Percentiles rank a stretch among this genome's conserved stretches.
phyloP scores from a whole-genome alignment of 306 rosid species.

The Sphenostylis stenocarpa region DNA sequence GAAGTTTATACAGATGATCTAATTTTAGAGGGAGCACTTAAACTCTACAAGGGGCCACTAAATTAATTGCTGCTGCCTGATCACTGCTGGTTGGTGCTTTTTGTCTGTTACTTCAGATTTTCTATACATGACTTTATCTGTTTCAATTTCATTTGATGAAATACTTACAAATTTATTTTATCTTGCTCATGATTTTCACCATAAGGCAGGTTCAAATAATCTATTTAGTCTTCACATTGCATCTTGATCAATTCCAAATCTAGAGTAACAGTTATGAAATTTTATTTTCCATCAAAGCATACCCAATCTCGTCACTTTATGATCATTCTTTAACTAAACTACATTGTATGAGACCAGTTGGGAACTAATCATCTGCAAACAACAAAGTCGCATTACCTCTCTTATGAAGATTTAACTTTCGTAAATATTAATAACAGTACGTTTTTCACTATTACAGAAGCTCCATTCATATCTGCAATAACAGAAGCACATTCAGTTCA shows the following conservation, averaged over 20 bases:
- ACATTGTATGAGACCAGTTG: not conserved
- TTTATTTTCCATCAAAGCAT: not conserved
- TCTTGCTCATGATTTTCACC: not conserved
- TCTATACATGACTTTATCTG: not conserved
- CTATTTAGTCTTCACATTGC: not conserved
- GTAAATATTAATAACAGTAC: not conserved
- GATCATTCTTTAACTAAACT: not conserved
- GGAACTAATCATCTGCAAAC: not conserved
- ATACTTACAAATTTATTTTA: not conserved
- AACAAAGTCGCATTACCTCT: not conserved
- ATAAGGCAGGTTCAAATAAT: not conserved
- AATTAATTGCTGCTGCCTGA: not conserved
- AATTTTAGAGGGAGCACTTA: not conserved
- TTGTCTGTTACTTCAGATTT: not conserved
- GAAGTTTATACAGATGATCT: not conserved
- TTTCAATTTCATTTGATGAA: not conserved
- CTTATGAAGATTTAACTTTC: not conserved
- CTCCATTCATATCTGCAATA: not conserved
- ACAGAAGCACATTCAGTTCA: not conserved
- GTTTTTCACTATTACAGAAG: too few species aligned
- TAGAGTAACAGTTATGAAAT: not conserved
- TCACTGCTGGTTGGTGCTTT: not conserved
- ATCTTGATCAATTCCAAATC: not conserved
- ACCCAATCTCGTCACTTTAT: not conserved
- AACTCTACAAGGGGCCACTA: not conserved